Evolutionary conservation across 148 eudicot genomes (phyloP).

Genomic region (Rhododendron henanense): DNA sequence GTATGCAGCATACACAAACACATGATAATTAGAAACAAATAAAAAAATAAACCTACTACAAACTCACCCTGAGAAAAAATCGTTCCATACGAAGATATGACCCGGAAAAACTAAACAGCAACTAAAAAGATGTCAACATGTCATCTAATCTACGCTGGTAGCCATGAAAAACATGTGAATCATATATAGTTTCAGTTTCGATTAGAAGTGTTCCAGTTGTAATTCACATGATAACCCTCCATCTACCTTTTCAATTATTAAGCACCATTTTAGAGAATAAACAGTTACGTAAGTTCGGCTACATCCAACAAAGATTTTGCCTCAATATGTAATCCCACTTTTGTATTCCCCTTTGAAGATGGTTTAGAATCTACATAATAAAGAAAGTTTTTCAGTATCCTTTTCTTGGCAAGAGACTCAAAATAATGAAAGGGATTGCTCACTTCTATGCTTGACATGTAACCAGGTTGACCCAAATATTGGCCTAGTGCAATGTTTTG

Average conservation of each 20-base stretch:
- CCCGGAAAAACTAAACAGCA: not conserved
- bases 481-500: not conserved
- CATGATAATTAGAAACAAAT: not conserved
- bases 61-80: not conserved
- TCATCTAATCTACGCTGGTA: not conserved
- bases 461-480: not conserved
- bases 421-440: not conserved
- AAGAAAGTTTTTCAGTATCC: not conserved
- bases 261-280: conserved; percentile 1
- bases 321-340: not conserved
- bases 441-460: not conserved
- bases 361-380: not conserved
- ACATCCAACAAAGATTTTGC: not conserved
- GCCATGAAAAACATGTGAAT: not conserved
- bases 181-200: not conserved
- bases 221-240: not conserved
- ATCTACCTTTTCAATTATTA: not conserved
- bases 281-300: not conserved
- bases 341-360: not conserved
- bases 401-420: not conserved
- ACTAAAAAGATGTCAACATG: not conserved
- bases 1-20: not conserved
- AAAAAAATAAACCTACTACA: not conserved
- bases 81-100: not conserved
- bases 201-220: not conserved